Evolutionary conservation across 805 yeast species (phyloP), one percentile per base, ranked within the genome.

Genomic region (Allodekkera sacchari): DNA sequence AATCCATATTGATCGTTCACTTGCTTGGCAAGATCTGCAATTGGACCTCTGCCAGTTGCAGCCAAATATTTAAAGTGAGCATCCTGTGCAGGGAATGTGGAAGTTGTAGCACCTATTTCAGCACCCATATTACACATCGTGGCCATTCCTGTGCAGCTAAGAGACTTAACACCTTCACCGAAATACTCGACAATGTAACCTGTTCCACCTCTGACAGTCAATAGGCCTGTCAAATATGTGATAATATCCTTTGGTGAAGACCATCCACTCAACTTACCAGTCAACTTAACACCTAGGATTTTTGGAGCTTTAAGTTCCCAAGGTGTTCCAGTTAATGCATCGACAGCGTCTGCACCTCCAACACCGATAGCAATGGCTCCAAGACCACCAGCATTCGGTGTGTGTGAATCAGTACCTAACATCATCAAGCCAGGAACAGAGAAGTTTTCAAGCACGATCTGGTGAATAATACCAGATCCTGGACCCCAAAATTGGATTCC

Each of bases 41-140:
- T 83, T 51, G 82, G 74, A 35, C 74, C 71, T 68, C 97, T 83
- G 48, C 76, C 77, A 37, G 97, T 89, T 35, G 94, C 92, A 41
- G 72, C 62, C 59, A 89, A 74, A 68, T 88, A 89, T 45, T 80
- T 82, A 58, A 66, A 75, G 83, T 83, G 88, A 44, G 89, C 80
- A 54, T 77, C 74, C 71, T 84, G 87, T 83, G 72, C 87, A 59
- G 97, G 97, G 94, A 88, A 88, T 39, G 83, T 84, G 29, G 96
- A 88, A 36, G 97, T 88, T 42, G 97, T 88, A 39, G 96, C 96
- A 67, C 97, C 97, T 48, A 88, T 87, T 67, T 88, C 97, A 47
- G 97, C 97, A 71, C 97, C 97, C 97, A 88, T 88, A 65, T 88
- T 88, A 74, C 97, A 88, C 66, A 88, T 88, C 50, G 97, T 88